Evolutionary conservation across 2,329 filamentous ascomycete species (phyloP).

Genomic region (Diaporthe batatas): DNA sequence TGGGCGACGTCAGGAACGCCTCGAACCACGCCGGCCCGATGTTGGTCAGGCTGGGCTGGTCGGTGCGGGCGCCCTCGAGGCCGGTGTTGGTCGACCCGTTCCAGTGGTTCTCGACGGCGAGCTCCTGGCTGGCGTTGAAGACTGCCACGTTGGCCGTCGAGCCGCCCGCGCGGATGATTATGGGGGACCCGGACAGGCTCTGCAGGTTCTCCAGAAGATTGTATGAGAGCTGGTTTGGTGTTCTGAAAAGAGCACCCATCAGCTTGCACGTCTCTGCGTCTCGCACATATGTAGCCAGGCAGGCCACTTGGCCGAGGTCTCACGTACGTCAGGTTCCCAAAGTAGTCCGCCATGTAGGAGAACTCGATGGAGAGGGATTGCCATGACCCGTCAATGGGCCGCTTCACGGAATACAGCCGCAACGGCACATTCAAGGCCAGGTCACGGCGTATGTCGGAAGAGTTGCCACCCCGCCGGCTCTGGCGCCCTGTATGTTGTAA

Average conservation of each 20-base stretch:
- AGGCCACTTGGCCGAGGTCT: not conserved
- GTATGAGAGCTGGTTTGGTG: conserved; percentile 26
- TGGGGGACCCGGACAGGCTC: not conserved
- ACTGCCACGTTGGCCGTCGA: conserved; percentile 21
- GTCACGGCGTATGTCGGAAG: conserved; percentile 3
- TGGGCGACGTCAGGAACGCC: conserved; percentile 24
- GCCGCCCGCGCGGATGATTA: conserved; percentile 44
- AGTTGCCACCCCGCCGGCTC: not conserved
- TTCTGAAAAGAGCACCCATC: not conserved
- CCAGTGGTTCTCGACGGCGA: conserved; percentile 27
- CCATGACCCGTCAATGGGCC: conserved; percentile 27
- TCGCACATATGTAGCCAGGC: not conserved
- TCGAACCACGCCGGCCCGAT: conserved; percentile 36
- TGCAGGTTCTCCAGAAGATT: conserved; percentile 27
- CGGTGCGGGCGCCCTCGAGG: conserved; percentile 12
- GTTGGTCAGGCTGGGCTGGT: conserved; percentile 33
- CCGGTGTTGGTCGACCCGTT: conserved; percentile 23
- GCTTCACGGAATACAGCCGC: conserved; percentile 2
- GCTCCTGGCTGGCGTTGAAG: conserved; percentile 30
- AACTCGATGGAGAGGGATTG: conserved; percentile 33
- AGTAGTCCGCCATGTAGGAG: conserved; percentile 33
- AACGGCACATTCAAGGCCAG: not conserved
- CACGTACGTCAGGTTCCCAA: conserved; percentile 32
- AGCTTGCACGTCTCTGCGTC: not conserved
- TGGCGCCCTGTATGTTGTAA: not conserved